Evolutionary conservation across 2,329 filamentous ascomycete genomes (phyloP).

Genomic region (Monilinia aucupariae): DNA sequence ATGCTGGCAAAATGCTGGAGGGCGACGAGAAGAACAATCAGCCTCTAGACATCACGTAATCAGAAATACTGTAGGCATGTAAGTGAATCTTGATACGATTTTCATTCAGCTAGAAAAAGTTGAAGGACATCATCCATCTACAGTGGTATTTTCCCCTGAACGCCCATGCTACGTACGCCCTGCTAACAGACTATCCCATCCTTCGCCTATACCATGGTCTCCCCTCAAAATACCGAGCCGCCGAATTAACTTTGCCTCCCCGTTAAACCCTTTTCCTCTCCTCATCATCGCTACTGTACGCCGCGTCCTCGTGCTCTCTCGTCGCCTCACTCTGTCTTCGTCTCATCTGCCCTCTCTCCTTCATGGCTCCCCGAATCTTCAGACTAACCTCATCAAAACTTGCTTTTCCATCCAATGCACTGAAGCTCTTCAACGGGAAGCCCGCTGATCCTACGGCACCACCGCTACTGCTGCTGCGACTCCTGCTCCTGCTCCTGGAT

Average conservation of each 20-base stretch:
- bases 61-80: background rate
- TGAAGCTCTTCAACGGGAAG: constrained; percentile 67
- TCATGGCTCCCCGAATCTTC: constrained; percentile 81
- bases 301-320: constrained; percentile 42
- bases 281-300: constrained; percentile 34
- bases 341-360: constrained; percentile 61
- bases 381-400: constrained; percentile 77
- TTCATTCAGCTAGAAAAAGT: background rate
- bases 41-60: background rate
- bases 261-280: constrained; percentile 28
- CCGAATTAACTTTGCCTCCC: background rate
- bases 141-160: constrained; percentile 11
- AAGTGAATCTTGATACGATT: background rate
- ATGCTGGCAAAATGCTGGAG: no score
- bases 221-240: background rate
- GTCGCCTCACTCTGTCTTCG: constrained; percentile 38
- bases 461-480: constrained; percentile 62
- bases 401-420: constrained; percentile 58
- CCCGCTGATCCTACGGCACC: constrained; percentile 55
- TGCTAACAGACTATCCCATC: constrained; percentile 7
- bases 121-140: background rate
- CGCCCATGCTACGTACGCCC: constrained; percentile 13
- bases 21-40: no score
- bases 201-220: background rate
- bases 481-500: constrained; percentile 69